Conservation (phyloP, 495 filamentous ascomycete species). For the Aspergillus biplanus region DNA sequence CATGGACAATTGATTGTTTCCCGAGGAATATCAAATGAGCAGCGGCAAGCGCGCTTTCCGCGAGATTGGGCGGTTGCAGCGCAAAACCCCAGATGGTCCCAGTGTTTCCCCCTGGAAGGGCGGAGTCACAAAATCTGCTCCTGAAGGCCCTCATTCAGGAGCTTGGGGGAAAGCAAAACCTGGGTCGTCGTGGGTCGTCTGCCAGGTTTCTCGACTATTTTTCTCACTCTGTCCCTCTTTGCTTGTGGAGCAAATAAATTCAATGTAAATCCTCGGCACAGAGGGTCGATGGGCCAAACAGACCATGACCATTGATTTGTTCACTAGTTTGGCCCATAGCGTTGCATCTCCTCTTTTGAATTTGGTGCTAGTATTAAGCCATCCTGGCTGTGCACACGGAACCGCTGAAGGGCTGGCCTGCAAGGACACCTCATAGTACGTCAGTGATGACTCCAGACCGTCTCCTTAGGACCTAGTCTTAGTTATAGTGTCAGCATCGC, state of each 20-base stretch:
- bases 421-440: constrained; percentile 34
- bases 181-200: constrained; percentile 25
- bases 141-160: neutral
- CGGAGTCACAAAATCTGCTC: constrained; percentile 6
- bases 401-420: constrained; percentile 23
- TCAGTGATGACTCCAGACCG: constrained; percentile 27
- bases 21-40: constrained; percentile 6
- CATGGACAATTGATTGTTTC: constrained; percentile 4
- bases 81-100: constrained; percentile 39
- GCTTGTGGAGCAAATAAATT: constrained; percentile 5
- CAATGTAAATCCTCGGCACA: constrained; percentile 20
- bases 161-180: constrained; percentile 10
- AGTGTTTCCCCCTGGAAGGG: neutral
- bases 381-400: constrained; percentile 19
- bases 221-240: constrained; percentile 2
- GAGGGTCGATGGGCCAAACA: constrained; percentile 1
- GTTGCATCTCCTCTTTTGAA: constrained; percentile 20
- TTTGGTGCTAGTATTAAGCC: constrained; percentile 16
- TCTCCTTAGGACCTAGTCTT: constrained; percentile 23
- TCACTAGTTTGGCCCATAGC: constrained; percentile 18
- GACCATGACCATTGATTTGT: constrained; percentile 14
- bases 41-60: constrained; percentile 54
- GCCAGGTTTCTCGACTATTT: constrained; percentile 12
- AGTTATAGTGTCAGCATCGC: constrained; percentile 22
- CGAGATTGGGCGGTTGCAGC: constrained; percentile 45